Conservation (phyloP, 345 rosid species). For the Melastoma malabathricum region DNA sequence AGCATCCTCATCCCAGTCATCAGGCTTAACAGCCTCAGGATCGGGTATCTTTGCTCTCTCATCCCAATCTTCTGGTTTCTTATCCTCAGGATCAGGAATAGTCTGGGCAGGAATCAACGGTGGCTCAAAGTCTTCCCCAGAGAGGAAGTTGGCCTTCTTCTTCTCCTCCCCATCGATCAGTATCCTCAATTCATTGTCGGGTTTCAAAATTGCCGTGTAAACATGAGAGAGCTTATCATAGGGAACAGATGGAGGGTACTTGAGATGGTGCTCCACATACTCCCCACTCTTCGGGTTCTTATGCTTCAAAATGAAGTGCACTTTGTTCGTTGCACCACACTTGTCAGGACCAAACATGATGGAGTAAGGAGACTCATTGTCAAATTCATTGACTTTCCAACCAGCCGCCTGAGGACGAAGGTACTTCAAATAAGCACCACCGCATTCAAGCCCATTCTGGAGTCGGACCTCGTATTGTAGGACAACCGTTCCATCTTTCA, state of each 20-base stretch:
- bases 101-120: slow-evolving; percentile 35
- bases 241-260: slow-evolving; percentile 34
- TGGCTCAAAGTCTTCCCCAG: slow-evolving; percentile 39
- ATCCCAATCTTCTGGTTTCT: slow-evolving; percentile 52
- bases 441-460: slow-evolving; percentile 44
- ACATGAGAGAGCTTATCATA: slow-evolving; percentile 40
- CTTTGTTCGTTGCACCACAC: slow-evolving; percentile 46
- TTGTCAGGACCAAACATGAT: slow-evolving; percentile 58
- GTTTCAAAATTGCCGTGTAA: slow-evolving; percentile 38
- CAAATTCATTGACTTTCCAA: slow-evolving; percentile 28
- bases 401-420: slow-evolving; percentile 35
- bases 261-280: slow-evolving; percentile 39
- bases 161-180: slow-evolving; percentile 39
- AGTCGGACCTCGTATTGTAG: slow-evolving; percentile 44
- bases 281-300: slow-evolving; percentile 40
- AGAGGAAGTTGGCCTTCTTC: slow-evolving; percentile 29
- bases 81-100: slow-evolving; percentile 33
- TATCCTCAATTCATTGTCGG: slow-evolving; percentile 26
- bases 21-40: slow-evolving; percentile 33
- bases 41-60: slow-evolving; percentile 33
- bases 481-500: slow-evolving; percentile 23
- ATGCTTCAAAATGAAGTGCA: slow-evolving; percentile 45
- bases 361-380: slow-evolving; percentile 32
- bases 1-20: slow-evolving; percentile 53
- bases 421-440: slow-evolving; percentile 49